These are phyloP conservation scores for Paramarasmius palmivorus DNA, from an alignment of 1,284 basidiomycete genomes.

Conservation along the genomic window DNA sequence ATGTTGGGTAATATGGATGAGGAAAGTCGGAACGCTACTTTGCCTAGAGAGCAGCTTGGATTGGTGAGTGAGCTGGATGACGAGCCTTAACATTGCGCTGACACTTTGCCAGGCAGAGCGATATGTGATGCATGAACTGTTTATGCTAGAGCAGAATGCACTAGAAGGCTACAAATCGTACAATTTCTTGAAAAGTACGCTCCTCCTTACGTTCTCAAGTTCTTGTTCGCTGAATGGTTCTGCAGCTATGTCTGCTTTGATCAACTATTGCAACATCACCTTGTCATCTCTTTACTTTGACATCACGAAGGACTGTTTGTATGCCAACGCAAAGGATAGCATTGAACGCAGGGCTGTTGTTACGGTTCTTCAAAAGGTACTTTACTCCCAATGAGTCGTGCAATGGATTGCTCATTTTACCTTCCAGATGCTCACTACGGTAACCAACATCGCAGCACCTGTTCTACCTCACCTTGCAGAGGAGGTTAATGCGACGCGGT, in stretches of 20 bases:
- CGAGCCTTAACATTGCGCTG: constrained; percentile 7
- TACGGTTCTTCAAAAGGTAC: constrained; percentile 74
- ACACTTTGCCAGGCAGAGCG: constrained; percentile 65
- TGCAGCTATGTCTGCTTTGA: constrained; percentile 59
- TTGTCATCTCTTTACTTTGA: constrained; percentile 90
- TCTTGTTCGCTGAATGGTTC: neutral
- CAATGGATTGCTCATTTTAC: neutral
- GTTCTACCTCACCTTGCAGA: constrained; percentile 92
- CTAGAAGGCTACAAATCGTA: constrained; percentile 72
- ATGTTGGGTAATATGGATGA: constrained; percentile 79
- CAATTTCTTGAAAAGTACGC: constrained; percentile 83
- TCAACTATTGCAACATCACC: constrained; percentile 69
- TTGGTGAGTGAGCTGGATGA: constrained; percentile 49
- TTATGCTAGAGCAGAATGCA: constrained; percentile 67
- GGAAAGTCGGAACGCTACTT: constrained; percentile 33
- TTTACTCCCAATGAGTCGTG: neutral
- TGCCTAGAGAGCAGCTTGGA: constrained; percentile 48
- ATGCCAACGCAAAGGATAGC: constrained; percentile 64
- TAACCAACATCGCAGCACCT: constrained; percentile 80
- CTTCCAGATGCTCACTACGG: constrained; percentile 64
- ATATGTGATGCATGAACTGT: constrained; percentile 86
- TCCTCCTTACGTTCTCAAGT: neutral
- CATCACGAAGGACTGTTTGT: constrained; percentile 88
- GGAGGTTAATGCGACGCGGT: constrained; percentile 70
- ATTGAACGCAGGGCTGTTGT: constrained; percentile 64